Percentiles rank a stretch among this genome's conserved stretches.
Evolutionary conservation across 2,329 filamentous ascomycete species (phyloP).

Genomic region (Zelopaecilomyces penicillatus): DNA sequence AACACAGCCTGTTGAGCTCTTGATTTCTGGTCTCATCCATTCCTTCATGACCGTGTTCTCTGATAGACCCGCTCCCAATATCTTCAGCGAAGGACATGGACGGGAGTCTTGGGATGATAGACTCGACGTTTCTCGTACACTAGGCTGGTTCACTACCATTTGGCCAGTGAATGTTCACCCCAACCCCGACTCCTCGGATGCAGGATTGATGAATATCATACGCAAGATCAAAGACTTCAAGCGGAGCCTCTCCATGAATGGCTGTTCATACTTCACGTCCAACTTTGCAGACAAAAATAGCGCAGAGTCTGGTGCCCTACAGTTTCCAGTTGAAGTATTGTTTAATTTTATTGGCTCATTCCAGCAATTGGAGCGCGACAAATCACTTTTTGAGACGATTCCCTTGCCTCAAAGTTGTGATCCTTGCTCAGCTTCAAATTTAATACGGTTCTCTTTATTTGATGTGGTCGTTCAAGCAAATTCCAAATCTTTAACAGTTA

Average conservation of each 20-base stretch:
- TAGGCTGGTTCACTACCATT: slow-evolving; percentile 29
- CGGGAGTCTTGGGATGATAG: slow-evolving; percentile 21
- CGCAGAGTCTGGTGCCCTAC: slow-evolving; percentile 18
- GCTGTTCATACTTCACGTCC: slow-evolving; percentile 14
- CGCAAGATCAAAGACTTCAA: slow-evolving; percentile 14
- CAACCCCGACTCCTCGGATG: too few species aligned
- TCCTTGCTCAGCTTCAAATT: background rate
- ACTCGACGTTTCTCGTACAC: slow-evolving; percentile 22
- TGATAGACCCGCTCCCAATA: slow-evolving; percentile 15
- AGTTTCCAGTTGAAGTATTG: slow-evolving; percentile 24
- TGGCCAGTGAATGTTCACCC: slow-evolving; percentile 15
- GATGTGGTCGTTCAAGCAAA: background rate
- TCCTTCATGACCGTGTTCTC: slow-evolving; percentile 18
- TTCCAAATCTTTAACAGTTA: background rate
- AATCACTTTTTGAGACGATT: slow-evolving; percentile 1
- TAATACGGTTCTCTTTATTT: background rate
- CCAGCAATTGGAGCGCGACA: slow-evolving; percentile 11
- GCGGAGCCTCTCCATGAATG: slow-evolving; percentile 10
- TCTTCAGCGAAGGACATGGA: slow-evolving; percentile 25
- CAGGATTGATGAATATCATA: slow-evolving; percentile 8
- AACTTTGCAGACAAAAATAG: slow-evolving; percentile 12
- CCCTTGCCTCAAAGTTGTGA: background rate
- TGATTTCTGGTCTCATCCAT: slow-evolving; percentile 15
- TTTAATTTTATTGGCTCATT: slow-evolving; percentile 19
- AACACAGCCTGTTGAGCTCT: slow-evolving; percentile 8